Evolutionary conservation across 805 yeast genomes (phyloP).

Genomic region (Candida mattraensis): DNA sequence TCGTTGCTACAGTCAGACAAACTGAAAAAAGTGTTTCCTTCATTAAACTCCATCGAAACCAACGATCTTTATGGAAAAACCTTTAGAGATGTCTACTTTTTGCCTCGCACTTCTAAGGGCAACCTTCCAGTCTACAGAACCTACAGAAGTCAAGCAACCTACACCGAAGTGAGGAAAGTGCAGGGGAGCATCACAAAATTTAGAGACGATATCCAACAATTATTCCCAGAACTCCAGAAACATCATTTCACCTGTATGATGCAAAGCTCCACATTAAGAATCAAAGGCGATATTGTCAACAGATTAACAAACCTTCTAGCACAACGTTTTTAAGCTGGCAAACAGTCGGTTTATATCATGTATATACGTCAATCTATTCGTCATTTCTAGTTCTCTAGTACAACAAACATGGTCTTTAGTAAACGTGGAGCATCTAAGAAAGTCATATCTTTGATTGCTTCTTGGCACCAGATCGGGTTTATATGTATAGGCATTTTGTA

Average conservation of each 20-base stretch:
- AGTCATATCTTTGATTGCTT: not conserved
- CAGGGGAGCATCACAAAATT: slow-evolving; percentile 66
- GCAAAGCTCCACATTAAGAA: slow-evolving; percentile 52
- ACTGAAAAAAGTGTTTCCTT: slow-evolving; percentile 27
- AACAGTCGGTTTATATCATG: not conserved
- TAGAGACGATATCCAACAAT: slow-evolving; percentile 60
- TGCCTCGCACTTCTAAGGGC: slow-evolving; percentile 57
- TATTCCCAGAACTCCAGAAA: slow-evolving; percentile 48
- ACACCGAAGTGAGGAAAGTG: slow-evolving; percentile 72
- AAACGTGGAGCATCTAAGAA: no score
- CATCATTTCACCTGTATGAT: slow-evolving; percentile 45
- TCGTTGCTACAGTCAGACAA: no score
- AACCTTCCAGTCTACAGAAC: slow-evolving; percentile 83
- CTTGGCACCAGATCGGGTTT: not conserved
- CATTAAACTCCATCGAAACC: slow-evolving; percentile 22
- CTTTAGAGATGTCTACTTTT: slow-evolving; percentile 40
- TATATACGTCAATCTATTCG: no score
- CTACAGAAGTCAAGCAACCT: slow-evolving; percentile 56
- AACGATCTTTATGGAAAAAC: slow-evolving; percentile 32
- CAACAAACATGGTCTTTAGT: no score
- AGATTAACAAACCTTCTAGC: slow-evolving; percentile 37
- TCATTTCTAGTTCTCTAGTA: no score
- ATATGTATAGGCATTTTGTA: slow-evolving; percentile 1
- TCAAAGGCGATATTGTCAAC: slow-evolving; percentile 46
- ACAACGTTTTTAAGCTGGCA: slow-evolving; percentile 27